Evolutionary conservation across 345 rosid genomes (phyloP).

Genomic region (rapeseed (Brassica napus)): DNA sequence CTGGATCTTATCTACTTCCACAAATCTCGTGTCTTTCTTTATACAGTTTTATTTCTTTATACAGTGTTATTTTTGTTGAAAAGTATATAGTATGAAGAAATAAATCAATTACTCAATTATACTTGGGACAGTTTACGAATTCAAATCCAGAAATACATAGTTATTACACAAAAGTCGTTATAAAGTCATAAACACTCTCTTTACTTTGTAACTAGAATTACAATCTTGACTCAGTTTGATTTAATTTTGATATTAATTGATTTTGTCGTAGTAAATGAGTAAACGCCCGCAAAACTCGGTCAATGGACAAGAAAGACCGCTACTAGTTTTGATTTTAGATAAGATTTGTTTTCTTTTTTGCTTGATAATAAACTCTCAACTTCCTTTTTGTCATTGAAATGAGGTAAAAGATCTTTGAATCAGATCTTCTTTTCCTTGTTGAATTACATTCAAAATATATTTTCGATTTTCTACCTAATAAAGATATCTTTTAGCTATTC

Average conservation of each 20-base stretch:
- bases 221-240: slow-evolving; percentile 20
- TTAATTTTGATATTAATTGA: slow-evolving; percentile 5
- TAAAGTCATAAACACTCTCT: neutral
- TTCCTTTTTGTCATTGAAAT: neutral
- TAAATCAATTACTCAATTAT: neutral
- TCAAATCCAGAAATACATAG: neutral
- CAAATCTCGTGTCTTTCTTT: slow-evolving; percentile 43
- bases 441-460: neutral
- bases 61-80: neutral
- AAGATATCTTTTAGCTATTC: neutral
- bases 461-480: neutral
- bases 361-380: neutral
- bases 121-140: neutral
- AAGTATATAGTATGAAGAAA: neutral
- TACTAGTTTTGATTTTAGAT: slow-evolving; percentile 17
- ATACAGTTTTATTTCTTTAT: neutral
- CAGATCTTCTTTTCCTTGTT: neutral
- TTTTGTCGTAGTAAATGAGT: slow-evolving; percentile 22
- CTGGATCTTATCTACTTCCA: slow-evolving; percentile 38
- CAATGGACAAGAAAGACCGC: slow-evolving; percentile 32
- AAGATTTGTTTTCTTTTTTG: neutral
- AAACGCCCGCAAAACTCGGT: slow-evolving; percentile 32
- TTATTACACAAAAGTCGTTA: neutral
- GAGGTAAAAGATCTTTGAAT: slow-evolving; percentile 30
- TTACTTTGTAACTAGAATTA: slow-evolving; percentile 14